phyloP scores from a whole-genome alignment of 352 stramenopile genomes.

The Phytophthora pseudosyringae region DNA sequence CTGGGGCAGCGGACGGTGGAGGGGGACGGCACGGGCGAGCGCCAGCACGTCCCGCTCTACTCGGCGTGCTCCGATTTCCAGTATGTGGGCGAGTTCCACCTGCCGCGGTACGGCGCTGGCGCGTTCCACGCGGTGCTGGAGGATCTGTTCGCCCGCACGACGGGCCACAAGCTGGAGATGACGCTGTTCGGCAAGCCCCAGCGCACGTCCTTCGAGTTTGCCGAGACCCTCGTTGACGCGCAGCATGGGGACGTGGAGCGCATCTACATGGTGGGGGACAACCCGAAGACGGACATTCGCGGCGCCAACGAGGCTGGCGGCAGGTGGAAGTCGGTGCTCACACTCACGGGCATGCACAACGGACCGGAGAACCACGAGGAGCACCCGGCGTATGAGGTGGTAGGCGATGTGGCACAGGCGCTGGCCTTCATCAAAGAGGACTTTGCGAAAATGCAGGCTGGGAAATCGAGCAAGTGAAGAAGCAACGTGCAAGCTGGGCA shows the following conservation, averaged over 20 bases:
- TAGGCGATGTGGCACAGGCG: slow-evolving; percentile 70
- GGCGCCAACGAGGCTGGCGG: slow-evolving; percentile 76
- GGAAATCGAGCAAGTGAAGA: no score
- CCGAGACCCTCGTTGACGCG: slow-evolving; percentile 75
- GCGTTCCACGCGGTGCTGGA: slow-evolving; percentile 84
- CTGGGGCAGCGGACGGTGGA: slow-evolving; percentile 46
- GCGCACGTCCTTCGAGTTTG: slow-evolving; percentile 74
- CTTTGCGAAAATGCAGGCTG: slow-evolving; percentile 48
- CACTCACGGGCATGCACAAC: slow-evolving; percentile 82
- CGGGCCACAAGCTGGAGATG: slow-evolving; percentile 74
- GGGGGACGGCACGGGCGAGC: slow-evolving; percentile 36
- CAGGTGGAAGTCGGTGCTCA: slow-evolving; percentile 87
- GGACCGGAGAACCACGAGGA: slow-evolving; percentile 71
- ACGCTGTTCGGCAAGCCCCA: slow-evolving; percentile 86
- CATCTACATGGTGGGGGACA: slow-evolving; percentile 91
- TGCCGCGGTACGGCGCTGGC: slow-evolving; percentile 80
- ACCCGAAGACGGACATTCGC: slow-evolving; percentile 83
- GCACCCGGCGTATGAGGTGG: slow-evolving; percentile 72
- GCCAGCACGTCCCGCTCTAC: slow-evolving; percentile 80
- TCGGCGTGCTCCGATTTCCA: slow-evolving; percentile 90
- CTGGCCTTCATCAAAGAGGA: slow-evolving; percentile 83
- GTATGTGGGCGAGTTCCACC: slow-evolving; percentile 87
- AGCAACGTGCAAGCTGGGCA: no score
- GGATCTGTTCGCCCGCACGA: slow-evolving; percentile 82
- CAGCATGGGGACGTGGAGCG: slow-evolving; percentile 70